Base-by-base conservation (phyloP, 805 yeast genomes). In the Candida cerambycidarum region DNA sequence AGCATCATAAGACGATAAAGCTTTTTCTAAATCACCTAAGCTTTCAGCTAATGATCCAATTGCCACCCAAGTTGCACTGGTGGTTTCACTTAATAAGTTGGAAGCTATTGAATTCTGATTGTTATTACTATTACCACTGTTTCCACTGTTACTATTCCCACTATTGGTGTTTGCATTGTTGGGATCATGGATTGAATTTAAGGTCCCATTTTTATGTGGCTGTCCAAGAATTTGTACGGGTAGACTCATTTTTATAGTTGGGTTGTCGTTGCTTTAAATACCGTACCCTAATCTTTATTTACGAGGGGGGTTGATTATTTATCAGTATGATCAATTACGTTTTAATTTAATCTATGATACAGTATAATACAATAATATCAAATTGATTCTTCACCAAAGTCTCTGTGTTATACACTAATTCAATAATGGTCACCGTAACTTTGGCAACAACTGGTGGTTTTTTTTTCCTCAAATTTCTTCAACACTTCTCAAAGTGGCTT, bases 1-100 rank as follows among this genome's bases (percentile, higher is more conserved):
- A 16, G 89, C 76, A 57, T 93, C 96, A 58, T 87, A 89, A 23
- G 96, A 89, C 52, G 81, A 80, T 29, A 89, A 82, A 4, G 98
- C 98, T 52, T 88, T 79, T 52, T 90, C 97, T 41, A 81, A 82
- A 57, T 90, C 95, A 15, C 92, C 95, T 45, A 93, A 70, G 39
- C 88, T 73, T 61, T 92, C 97, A 16, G 98, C 97, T 50, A 89
- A 74, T 7, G 88, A 78, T 15, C 97, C 97, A 42, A 89, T 80
- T 14, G 95, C 89, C 37, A 86, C 68, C 97, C 97, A 89, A 3
- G 96, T 85, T 42, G 83, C 85, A 1, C 87, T 82, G 17, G 88
- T 83, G 38, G 88, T 82, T 59, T 76, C 67, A 48, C 62, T 42
- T 27, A 67, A 51, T 19, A 59, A 45, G 23, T 45, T 52, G 5